Conservation (phyloP, 139 green algal species). For the Pseudopediastrum boryanum region DNA sequence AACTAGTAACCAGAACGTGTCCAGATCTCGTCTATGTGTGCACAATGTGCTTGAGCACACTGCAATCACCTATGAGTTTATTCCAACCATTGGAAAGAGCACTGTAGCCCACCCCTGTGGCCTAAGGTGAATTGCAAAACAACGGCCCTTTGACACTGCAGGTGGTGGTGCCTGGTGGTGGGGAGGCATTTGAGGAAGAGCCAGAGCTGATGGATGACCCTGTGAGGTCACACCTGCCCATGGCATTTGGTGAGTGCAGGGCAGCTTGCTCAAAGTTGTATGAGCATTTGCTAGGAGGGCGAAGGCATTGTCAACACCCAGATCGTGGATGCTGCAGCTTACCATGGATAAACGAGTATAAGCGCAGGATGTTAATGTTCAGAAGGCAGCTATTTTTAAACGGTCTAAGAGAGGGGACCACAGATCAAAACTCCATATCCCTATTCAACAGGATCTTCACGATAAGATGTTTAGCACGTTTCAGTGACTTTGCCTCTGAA, state of each 20-base stretch:
- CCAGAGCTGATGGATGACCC: constrained; percentile 42
- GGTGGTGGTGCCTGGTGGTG: constrained; percentile 19
- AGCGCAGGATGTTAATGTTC: background rate
- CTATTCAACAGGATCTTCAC: no score
- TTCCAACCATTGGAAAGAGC: background rate
- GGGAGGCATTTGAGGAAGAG: constrained; percentile 30
- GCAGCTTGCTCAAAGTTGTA: background rate
- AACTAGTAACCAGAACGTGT: background rate
- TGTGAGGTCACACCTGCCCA: constrained; percentile 51
- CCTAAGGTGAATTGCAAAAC: background rate
- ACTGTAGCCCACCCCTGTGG: background rate
- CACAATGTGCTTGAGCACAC: background rate
- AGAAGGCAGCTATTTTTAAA: background rate
- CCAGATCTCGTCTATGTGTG: background rate
- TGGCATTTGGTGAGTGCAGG: constrained; percentile 57
- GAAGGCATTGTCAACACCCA: background rate
- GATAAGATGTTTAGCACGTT: background rate
- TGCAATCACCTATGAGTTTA: background rate
- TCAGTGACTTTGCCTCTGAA: background rate
- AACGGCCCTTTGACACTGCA: background rate
- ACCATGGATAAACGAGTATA: background rate
- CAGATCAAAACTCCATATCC: background rate
- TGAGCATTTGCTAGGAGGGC: background rate
- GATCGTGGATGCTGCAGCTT: background rate
- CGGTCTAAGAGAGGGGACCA: background rate